phyloP scores from a whole-genome alignment of 371 early-diverging fungal species.

The Blastocladiella emersonii region DNA sequence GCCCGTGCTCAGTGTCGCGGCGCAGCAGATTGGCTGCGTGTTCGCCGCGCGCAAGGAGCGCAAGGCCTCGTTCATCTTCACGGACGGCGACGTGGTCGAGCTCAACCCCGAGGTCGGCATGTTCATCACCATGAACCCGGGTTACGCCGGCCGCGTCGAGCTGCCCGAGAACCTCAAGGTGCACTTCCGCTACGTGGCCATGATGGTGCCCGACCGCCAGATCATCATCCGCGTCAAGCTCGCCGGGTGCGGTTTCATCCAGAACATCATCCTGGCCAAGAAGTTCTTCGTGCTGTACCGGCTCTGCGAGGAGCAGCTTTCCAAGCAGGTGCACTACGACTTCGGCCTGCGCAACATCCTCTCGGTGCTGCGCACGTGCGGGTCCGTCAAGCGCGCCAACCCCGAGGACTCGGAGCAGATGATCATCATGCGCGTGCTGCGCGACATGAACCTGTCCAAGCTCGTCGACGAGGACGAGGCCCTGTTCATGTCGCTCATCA shows the following conservation, averaged over 20 bases:
- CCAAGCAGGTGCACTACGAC: slow-evolving; percentile 52
- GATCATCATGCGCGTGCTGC: slow-evolving; percentile 45
- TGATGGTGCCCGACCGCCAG: slow-evolving; percentile 52
- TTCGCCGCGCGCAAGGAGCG: slow-evolving; percentile 40
- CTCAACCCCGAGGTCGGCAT: slow-evolving; percentile 48
- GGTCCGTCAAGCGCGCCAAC: slow-evolving; percentile 43
- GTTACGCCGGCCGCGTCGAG: slow-evolving; percentile 46
- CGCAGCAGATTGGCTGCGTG: slow-evolving; percentile 45
- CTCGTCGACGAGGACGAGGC: slow-evolving; percentile 48
- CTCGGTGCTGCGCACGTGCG: slow-evolving; percentile 41
- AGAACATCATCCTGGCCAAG: slow-evolving; percentile 38
- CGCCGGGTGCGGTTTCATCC: slow-evolving; percentile 46
- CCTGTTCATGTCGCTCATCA: slow-evolving; percentile 37
- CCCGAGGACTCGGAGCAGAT: slow-evolving; percentile 39
- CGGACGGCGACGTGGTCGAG: slow-evolving; percentile 44
- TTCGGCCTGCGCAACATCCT: slow-evolving; percentile 51
- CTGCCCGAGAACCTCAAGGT: slow-evolving; percentile 49
- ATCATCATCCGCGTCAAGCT: slow-evolving; percentile 49
- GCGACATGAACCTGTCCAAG: slow-evolving; percentile 50
- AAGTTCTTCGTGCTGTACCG: slow-evolving; percentile 47
- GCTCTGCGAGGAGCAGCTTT: slow-evolving; percentile 41
- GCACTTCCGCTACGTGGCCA: slow-evolving; percentile 48
- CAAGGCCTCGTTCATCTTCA: slow-evolving; percentile 38
- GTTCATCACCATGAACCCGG: slow-evolving; percentile 58
- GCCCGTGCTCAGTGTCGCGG: slow-evolving; percentile 50